Base-by-base conservation (phyloP, 1,284 basidiomycete genomes). In the Austroboletus olivaceoglutinosus region DNA sequence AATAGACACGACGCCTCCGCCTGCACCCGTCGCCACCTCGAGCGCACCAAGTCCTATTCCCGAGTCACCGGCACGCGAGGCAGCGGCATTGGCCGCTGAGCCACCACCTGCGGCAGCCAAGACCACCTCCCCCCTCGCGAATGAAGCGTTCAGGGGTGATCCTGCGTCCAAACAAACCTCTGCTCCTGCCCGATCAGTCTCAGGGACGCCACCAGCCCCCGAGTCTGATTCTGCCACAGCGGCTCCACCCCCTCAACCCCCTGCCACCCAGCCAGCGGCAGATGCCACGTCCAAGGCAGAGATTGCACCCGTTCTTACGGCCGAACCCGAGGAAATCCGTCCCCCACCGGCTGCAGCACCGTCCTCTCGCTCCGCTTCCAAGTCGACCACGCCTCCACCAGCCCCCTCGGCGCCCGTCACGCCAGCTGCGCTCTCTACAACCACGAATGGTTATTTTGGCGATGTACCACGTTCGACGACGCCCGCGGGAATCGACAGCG, bases 41-140 rank as follows among this genome's bases (percentile, higher is more conserved):
- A 61, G 54, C 25, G 49, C 68, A 21, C 73, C 75, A 11, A 81
- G 76, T 49, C 80, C 82, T 8, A 82, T 82, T 50, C 70, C 75
- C 2, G 80, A 82, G 57, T 82, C 80, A 1, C 81, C 82, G 25
- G 71, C 70, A 11, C 71, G 76, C 18, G 78, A 80, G 57, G 72
- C 68, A 19, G 75, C 70, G n/a, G 78, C 73, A 10, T 37, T 65
- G 37, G 55, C 62, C 27, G 53, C 65, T 40, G 65, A 67, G 38
- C 55, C 64, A 10, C 53, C 52, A 38, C 51, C 57, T 42, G 48
- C 58, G 19, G 47, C 51, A 39, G 42, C 49, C 45, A 69, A 70
- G 38, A 56, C 25, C 12, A 52, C 53, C 40, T 68, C 69, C 16
- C 67, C 68, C 30, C 67, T 71, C 4, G 63, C 45, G 45, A 63